Conservation (phyloP, 2,329 filamentous ascomycete species). For the Rachicladosporium sp. region DNA sequence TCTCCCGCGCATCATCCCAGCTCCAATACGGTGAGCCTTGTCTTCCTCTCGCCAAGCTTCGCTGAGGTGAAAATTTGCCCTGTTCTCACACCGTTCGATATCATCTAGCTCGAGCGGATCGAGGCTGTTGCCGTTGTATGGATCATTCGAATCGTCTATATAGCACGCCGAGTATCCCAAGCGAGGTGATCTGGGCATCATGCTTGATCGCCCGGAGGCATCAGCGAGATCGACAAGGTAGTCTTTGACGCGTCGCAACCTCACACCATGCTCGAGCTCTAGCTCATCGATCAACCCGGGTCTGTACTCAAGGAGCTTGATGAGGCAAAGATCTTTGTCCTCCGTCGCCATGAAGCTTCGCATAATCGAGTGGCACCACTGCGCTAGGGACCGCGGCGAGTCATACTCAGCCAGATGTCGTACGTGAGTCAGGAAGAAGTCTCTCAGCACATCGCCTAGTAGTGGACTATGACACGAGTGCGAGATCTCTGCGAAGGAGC, state of each 20-base stretch:
- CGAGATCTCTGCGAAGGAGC: conserved; percentile 3
- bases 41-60: no score
- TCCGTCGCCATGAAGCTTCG: conserved; percentile 1
- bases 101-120: no score
- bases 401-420: conserved; percentile 3
- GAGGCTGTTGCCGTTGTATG: no score
- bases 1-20: no score
- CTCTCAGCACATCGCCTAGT: not conserved
- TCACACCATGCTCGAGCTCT: not conserved
- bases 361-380: conserved; percentile 1
- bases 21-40: no score
- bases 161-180: no score
- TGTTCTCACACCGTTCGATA: no score
- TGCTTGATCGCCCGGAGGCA: no score
- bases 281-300: conserved; percentile 3
- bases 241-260: not conserved
- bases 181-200: no score
- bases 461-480: not conserved
- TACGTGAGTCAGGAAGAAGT: conserved; percentile 2
- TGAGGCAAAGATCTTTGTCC: conserved; percentile 4
- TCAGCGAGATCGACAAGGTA: no score
- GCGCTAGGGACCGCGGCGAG: not conserved
- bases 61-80: no score
- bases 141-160: no score
- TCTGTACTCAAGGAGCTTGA: not conserved